Percentiles rank a stretch among this genome's conserved stretches.
These are phyloP conservation scores for Schizonepeta tenuifolia DNA, from an alignment of 257 asterid genomes.

Conservation along the genomic window DNA sequence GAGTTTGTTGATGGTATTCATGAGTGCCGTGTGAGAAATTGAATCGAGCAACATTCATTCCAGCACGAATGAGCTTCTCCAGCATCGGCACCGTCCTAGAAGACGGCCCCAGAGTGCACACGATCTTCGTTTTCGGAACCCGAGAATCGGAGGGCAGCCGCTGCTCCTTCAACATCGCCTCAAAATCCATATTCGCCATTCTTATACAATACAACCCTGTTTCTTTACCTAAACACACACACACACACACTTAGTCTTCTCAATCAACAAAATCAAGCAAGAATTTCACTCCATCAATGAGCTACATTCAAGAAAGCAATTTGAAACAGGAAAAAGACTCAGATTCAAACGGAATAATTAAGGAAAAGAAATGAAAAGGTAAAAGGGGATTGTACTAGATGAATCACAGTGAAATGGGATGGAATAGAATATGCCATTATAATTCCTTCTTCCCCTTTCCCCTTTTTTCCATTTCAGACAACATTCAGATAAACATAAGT, in stretches of 20 bases:
- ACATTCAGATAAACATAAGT: neutral
- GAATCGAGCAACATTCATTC: constrained; percentile 91
- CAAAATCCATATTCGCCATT: constrained; percentile 71
- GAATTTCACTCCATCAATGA: neutral
- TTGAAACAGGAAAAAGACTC: neutral
- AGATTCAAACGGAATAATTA: neutral
- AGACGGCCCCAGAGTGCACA: constrained; percentile 87
- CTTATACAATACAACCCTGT: neutral
- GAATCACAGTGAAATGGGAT: constrained; percentile 7
- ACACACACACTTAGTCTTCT: neutral
- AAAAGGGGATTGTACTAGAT: too few relatives aligned
- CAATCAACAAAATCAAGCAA: neutral
- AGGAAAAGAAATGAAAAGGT: neutral
- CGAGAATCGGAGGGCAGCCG: constrained; percentile 45
- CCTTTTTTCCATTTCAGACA: neutral
- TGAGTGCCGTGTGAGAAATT: constrained; percentile 92
- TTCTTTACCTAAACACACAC: neutral
- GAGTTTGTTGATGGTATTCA: constrained; percentile 80
- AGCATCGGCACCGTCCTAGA: constrained; percentile 74
- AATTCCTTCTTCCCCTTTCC: neutral
- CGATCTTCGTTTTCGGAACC: constrained; percentile 80
- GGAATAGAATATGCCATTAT: neutral
- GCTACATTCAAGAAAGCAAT: neutral
- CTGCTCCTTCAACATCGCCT: constrained; percentile 62
- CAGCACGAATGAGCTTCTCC: constrained; percentile 84